Evolutionary conservation across 805 yeast species (phyloP), one percentile per base, ranked within the genome.

Genomic region (Ogataea populi-albae): DNA sequence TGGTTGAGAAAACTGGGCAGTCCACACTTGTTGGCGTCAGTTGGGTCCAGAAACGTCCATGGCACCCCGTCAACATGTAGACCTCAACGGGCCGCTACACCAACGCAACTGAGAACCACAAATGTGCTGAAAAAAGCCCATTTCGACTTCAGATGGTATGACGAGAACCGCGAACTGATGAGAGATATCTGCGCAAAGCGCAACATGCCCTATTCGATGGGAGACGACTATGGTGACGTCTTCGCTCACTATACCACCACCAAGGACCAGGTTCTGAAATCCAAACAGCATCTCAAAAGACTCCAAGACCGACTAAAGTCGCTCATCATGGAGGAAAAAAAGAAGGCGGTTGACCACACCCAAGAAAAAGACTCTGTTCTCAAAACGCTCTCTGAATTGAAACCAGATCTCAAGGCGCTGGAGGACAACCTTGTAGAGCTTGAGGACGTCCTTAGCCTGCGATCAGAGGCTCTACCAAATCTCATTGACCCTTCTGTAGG

Each of bases 391-490:
- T 38, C 54, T 6, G 31, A 44, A n/a, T 46, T 67, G 12, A 45
- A 58, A 38, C 58, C 58, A 4, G 27, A 40, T 0, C 25, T 71
- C 7, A 58, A 62, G n/a, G 31, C 42, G 1, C 43, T 51, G 3
- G 59, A 60, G 26, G 46, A 49, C 3, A 22, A 38, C 1, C 43
- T 55, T 16, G 59, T 46, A 7, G 35, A 27, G 1, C 40, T 69
- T 3, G 69, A 75, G 12, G 54, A 61, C 5, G 48, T 55, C 3
- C 55, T 81, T 0, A 55, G 57, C 23, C 38, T 51, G 0, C 57
- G 60, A 10, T 73, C 75, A 1, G 77, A 73, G 7, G 54, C 65
- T 0, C 58, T 85, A n/a, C 95, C 95, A 0, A 85, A 84, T 49
- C 53, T 71, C 16, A 57, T 83, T 0, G 77, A 76, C 38, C 55